Evolutionary conservation across 2,329 filamentous ascomycete genomes (phyloP).

Genomic region (Microdochium paspali): DNA sequence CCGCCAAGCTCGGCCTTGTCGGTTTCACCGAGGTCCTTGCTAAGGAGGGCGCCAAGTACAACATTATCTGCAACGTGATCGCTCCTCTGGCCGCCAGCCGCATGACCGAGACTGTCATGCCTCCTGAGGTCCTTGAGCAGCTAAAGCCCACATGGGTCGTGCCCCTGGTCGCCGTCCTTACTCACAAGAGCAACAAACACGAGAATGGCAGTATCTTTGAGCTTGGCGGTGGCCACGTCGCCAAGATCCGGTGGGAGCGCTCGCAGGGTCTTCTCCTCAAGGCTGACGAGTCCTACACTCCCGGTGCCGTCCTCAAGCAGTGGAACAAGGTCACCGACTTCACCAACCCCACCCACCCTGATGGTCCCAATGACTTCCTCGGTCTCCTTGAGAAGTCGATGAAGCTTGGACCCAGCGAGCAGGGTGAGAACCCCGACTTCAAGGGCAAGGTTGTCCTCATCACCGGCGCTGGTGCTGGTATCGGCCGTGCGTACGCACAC

Average conservation of each 20-base stretch:
- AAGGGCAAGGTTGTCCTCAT: conserved; percentile 77
- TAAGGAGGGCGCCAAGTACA: conserved; percentile 96
- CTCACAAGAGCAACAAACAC: conserved; percentile 71
- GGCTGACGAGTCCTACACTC: conserved; percentile 79
- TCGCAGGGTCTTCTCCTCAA: conserved; percentile 82
- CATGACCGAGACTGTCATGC: conserved; percentile 94
- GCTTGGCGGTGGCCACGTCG: conserved; percentile 82
- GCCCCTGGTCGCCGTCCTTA: conserved; percentile 79
- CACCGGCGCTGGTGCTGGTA: conserved; percentile 81
- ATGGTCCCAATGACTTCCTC: conserved; percentile 81
- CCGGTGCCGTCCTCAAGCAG: conserved; percentile 77
- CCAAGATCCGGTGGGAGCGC: conserved; percentile 93
- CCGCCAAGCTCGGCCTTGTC: conserved; percentile 89
- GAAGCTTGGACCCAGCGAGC: conserved; percentile 63
- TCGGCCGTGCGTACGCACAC: conserved; percentile 83
- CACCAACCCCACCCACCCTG: conserved; percentile 72
- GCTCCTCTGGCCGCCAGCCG: conserved; percentile 90
- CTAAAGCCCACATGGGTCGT: conserved; percentile 93
- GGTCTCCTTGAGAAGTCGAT: conserved; percentile 73
- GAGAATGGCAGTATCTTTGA: conserved; percentile 92
- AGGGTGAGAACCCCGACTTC: conserved; percentile 69
- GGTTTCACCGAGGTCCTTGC: conserved; percentile 97
- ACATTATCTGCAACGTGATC: conserved; percentile 92
- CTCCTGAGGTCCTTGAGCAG: conserved; percentile 77
- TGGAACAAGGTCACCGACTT: conserved; percentile 87